A percentile compares a stretch with the other conserved stretches of the same genome.
Evolutionary conservation across 208 protist species (phyloP).

Genomic region (Acanthamoeba comandoni): DNA sequence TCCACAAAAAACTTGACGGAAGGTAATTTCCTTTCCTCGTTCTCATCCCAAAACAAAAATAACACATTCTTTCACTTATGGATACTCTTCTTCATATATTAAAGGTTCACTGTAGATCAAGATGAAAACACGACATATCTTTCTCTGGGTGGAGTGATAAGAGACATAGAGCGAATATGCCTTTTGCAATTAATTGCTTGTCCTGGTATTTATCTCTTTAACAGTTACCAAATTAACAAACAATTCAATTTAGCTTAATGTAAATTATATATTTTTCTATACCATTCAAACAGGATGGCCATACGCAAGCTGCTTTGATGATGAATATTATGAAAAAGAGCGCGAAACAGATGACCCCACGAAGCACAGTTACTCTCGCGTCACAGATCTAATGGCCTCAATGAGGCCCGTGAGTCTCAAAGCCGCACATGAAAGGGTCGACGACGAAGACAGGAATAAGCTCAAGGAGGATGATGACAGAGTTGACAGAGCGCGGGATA

Average conservation of each 20-base stretch:
- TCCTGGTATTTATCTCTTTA: too few relatives aligned
- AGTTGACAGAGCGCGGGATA: not conserved
- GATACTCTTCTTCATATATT: too few relatives aligned
- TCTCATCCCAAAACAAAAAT: too few relatives aligned
- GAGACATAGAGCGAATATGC: slow-evolving; percentile 50
- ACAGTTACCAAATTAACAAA: too few relatives aligned
- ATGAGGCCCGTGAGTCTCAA: not conserved
- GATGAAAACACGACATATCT: slow-evolving; percentile 61
- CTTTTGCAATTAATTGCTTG: slow-evolving; percentile 22
- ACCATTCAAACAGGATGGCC: slow-evolving; percentile 30
- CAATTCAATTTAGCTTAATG: too few relatives aligned
- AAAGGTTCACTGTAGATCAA: slow-evolving; percentile 11
- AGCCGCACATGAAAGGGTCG: not conserved
- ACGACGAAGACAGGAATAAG: not conserved
- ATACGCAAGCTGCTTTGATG: slow-evolving; percentile 53
- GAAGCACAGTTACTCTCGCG: slow-evolving; percentile 24
- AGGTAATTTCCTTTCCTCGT: not conserved
- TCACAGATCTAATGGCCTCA: slow-evolving; percentile 37
- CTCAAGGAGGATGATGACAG: slow-evolving; percentile 1
- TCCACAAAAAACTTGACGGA: slow-evolving; percentile 60
- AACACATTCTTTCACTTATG: too few relatives aligned
- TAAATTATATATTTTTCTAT: too few relatives aligned
- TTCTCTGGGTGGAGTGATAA: slow-evolving; percentile 24
- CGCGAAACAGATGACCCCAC: slow-evolving; percentile 1
- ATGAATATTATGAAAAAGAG: slow-evolving; percentile 43